Conservation (phyloP, 176 grass and related monocot genomes). For the Cymbopogon citratus region DNA sequence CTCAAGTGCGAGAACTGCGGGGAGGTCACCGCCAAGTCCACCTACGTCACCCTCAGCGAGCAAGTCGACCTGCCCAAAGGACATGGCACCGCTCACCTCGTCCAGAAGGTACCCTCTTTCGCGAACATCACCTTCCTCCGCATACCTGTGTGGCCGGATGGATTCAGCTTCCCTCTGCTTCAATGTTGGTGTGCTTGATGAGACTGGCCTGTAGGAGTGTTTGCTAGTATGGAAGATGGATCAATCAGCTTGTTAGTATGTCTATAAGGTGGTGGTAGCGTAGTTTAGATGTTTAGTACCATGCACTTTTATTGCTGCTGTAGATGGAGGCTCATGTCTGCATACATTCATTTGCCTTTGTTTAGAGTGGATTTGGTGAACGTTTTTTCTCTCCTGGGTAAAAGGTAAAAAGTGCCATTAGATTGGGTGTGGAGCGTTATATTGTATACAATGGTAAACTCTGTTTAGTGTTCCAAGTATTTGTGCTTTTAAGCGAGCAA, state of each 20-base stretch:
- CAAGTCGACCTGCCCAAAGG: slow-evolving; percentile 53
- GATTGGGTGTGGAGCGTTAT: neutral
- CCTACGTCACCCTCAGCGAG: slow-evolving; percentile 57
- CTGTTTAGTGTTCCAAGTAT: neutral
- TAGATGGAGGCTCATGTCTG: neutral
- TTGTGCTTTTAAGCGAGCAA: neutral
- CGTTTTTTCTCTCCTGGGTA: neutral
- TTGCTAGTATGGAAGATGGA: too few species aligned
- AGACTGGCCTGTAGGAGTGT: neutral
- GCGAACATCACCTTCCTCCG: neutral
- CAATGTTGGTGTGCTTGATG: neutral
- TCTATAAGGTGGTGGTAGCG: slow-evolving; percentile 9
- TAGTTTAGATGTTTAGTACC: neutral
- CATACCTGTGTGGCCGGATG: neutral
- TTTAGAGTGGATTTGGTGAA: neutral
- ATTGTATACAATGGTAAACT: neutral
- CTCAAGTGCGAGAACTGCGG: slow-evolving; percentile 83
- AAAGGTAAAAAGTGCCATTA: neutral
- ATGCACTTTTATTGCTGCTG: neutral
- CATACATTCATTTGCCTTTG: neutral
- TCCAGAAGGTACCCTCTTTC: slow-evolving; percentile 65
- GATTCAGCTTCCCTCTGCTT: neutral
- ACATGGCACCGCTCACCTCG: slow-evolving; percentile 52
- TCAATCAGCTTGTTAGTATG: neutral
- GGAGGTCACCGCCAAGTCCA: slow-evolving; percentile 67